Base-by-base conservation (phyloP, 768 basidiomycete species). In the Lentinula edodes region DNA sequence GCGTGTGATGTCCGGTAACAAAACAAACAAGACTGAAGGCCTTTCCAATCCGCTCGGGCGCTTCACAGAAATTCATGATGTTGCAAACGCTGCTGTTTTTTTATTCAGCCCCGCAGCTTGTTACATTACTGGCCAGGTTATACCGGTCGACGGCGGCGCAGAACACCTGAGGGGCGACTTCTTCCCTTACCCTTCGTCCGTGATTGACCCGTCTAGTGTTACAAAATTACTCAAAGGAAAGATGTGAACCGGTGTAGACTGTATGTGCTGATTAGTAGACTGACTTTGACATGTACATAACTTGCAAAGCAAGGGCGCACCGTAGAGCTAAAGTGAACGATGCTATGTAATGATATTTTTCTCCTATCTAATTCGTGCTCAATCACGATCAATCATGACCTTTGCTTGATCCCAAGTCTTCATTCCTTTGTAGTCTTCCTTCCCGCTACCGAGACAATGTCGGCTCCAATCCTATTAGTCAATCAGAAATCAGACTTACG, bases 51-150 rank as follows among this genome's bases (percentile, higher is more conserved):
- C 74, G 5, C 69, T 77, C 23, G 88, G 87, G 36, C 85, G 89
- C 20, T 56, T 75, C 41, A 89, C 88, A 39, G 72, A 80, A 53
- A 67, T 86, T 59, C 72, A 79, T 41, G 91, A 94, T 66, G 74
- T 90, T 60, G 90, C 83, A 4, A 88, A 88, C 67, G 82, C 86
- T 23, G 77, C 89, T 0, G 76, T 91, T 3, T 95, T 92, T 74
- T 77, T 95, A 43, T 92, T 94, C 75, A 93, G 91, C 66, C 83
- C 85, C 52, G 91, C 90, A 2, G 91, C 90, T 13, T 74, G 83
- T 6, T 91, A 82, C 70, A 83, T 94, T 61, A 88, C 88, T 1
- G 91, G 91, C 4, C 88, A 89, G 66, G 73, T 89, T 23, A 71
- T 92, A 39, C 80, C 82, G 28, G 86, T 91, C 23, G 89, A 91